Conservation (phyloP, 192 early-diverging fungal genomes). For the Coemansia sp. region DNA sequence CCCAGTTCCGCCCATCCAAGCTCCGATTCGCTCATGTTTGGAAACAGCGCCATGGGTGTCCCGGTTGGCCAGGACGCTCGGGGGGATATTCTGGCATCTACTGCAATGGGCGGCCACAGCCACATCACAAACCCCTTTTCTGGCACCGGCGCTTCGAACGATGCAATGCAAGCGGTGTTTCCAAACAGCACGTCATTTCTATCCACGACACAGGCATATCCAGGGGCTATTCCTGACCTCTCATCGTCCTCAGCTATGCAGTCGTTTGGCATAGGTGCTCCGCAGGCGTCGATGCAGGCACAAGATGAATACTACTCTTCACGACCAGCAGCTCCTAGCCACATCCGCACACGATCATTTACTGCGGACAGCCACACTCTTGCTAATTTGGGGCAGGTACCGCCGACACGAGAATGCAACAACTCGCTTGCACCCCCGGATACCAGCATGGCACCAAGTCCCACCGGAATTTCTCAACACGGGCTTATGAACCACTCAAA, state of each 20-base stretch:
- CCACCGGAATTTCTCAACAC: neutral
- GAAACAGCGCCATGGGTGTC: conserved; percentile 43
- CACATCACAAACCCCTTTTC: neutral
- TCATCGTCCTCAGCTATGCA: neutral
- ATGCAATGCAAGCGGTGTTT: neutral
- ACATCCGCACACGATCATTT: conserved; percentile 26
- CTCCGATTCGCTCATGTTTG: conserved; percentile 12
- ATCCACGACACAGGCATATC: neutral
- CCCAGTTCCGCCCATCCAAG: neutral
- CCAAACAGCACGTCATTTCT: neutral
- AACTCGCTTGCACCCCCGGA: neutral
- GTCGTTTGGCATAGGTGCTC: neutral
- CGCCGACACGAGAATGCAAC: neutral
- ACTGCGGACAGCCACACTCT: conserved; percentile 36
- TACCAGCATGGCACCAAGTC: neutral
- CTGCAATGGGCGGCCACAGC: neutral
- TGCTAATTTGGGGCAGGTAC: conserved; percentile 1
- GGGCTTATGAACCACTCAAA: neutral
- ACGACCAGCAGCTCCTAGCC: neutral
- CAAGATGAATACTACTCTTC: conserved; percentile 1
- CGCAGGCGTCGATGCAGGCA: conserved; percentile 7
- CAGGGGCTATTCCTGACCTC: neutral
- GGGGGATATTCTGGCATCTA: neutral
- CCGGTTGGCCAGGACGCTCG: conserved; percentile 17
- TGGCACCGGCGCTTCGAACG: neutral